Evolutionary conservation across 352 stramenopile species (phyloP), one percentile per base, ranked within the genome.

Genomic region (Pythium inflatum): DNA sequence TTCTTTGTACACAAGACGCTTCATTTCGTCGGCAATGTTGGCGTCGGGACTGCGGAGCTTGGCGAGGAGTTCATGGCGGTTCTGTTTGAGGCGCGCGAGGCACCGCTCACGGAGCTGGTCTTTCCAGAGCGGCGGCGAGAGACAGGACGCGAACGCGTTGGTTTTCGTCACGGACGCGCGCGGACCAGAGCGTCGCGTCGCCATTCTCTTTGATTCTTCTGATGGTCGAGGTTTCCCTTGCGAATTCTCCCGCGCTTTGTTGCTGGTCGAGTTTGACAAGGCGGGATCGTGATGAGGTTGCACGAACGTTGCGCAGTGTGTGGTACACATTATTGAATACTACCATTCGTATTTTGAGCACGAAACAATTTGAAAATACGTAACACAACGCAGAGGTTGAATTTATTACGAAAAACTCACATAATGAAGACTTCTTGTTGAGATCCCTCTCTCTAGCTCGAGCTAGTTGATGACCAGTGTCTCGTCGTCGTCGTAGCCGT

Each of bases 121-220:
- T 66, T 94, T 94, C 80, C 85, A 91, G 57, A 78, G 66, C 7
- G 81, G 84, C n/a, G 84, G 84, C 38, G 84, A 91, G 48, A 92
- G 71, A 49, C 78, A 90, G 61, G 72, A 62, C 49, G 76, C 78
- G 61, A 75, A 79, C 20, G 43, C 59, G 33, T 48, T 68, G 14
- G 18, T 51, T 34, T 60, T 65, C 40, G 66, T 73, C 57, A 74
- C 59, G n/a, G 60, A 53, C 13, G 53, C n/a, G 51, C 67, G 67
- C 24, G 38, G 48, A 1, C 18, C 56, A 1, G 20, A n/a, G 27
- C 40, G 30, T 33, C 54, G 53, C 25, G 50, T 57, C 25, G 48
- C 41, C 66, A 67, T 25, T 6, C 8, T 25, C n/a, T 28, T 40
- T 38, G 46, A 2, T 2, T 24, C 16, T 49, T 28, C 11, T n/a